Base-by-base conservation (phyloP, 352 stramenopile species). In the Albugo candida region DNA sequence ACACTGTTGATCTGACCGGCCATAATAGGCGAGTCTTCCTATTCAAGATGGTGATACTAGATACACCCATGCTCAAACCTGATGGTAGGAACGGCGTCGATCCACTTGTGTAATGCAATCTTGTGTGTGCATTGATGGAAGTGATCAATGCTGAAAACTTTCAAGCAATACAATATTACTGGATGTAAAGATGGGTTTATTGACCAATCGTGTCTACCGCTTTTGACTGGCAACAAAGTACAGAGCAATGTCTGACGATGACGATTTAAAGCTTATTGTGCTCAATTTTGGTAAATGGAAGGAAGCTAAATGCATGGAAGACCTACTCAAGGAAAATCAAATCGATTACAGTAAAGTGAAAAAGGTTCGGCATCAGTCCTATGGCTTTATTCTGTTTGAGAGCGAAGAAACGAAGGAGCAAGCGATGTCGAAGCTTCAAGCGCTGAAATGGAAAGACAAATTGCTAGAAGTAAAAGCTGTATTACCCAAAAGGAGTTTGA, bases 241-340 rank as follows among this genome's bases (percentile, higher is more conserved):
- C 24, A 10, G 8, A 3, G 24, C 3, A 31, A 31, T 31, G 24
- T 31, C 24, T 31, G 24, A 61, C 54, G 63, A 77, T 19, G 68
- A 81, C 24, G 70, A 86, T 27, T 55, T 70, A 43, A 91, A 91
- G 59, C 53, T 81, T 42, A 84, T 91, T 58, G 65, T 91, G 52
- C 71, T 91, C 58, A 91, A 91, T 60, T 91, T 85, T 47, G 78
- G 75, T 63, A 83, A 86, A 63, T 91, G 75, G 75, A 83, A 82
- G 50, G 70, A 83, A 39, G 63, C 70, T 13, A 82, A 81, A 52
- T 57, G 34, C 40, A 58, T 91, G 55, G 71, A 67, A 37, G 45
- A 65, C 14, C 46, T 87, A 24, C 59, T 91, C 45, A 53, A 51
- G 1, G 49, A 61, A 39, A 60, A 75, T 44, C 45, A 54, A 45